Conservation (phyloP, 2,329 filamentous ascomycete genomes). For the Monosporascus sp. region DNA sequence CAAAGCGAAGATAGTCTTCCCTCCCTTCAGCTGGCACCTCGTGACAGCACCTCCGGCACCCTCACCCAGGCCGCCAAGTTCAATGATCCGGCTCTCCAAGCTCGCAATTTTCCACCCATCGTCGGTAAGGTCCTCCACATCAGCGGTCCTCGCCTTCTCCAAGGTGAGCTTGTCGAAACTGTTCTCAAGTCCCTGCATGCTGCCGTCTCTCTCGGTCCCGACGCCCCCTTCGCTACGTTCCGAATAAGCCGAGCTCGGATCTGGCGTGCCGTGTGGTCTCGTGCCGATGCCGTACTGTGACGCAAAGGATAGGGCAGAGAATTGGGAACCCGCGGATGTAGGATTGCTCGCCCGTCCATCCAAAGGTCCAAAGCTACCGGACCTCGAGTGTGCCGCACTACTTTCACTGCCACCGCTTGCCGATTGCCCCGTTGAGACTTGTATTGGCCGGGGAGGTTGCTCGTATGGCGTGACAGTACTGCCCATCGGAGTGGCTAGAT, state of each 20-base stretch:
- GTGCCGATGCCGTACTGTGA: conserved; percentile 64
- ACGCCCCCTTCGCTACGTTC: conserved; percentile 71
- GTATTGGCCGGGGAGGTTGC: conserved; percentile 49
- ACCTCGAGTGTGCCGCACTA: conserved; percentile 73
- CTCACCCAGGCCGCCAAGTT: conserved; percentile 86
- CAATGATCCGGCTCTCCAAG: conserved; percentile 78
- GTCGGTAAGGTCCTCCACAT: conserved; percentile 93
- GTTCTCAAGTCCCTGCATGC: conserved; percentile 69
- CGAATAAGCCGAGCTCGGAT: conserved; percentile 80
- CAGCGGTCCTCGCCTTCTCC: conserved; percentile 76
- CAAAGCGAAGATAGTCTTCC: conserved; percentile 90
- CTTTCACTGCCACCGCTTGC: conserved; percentile 75
- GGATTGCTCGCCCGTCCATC: conserved; percentile 76
- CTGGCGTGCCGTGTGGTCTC: conserved; percentile 64
- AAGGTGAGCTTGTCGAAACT: conserved; percentile 72
- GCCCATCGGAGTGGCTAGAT: conserved; percentile 84
- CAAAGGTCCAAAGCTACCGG: conserved; percentile 74
- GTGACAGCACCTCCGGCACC: conserved; percentile 95
- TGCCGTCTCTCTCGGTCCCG: conserved; percentile 78
- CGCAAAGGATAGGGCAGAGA: conserved; percentile 77
- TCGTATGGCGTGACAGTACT: conserved; percentile 69
- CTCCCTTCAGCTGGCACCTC: conserved; percentile 79
- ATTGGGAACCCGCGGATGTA: conserved; percentile 82
- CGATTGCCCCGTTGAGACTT: conserved; percentile 56
- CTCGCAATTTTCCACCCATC: conserved; percentile 94